Evolutionary conservation across 768 basidiomycete species (phyloP).

Genomic region (Lactarius trivialis): DNA sequence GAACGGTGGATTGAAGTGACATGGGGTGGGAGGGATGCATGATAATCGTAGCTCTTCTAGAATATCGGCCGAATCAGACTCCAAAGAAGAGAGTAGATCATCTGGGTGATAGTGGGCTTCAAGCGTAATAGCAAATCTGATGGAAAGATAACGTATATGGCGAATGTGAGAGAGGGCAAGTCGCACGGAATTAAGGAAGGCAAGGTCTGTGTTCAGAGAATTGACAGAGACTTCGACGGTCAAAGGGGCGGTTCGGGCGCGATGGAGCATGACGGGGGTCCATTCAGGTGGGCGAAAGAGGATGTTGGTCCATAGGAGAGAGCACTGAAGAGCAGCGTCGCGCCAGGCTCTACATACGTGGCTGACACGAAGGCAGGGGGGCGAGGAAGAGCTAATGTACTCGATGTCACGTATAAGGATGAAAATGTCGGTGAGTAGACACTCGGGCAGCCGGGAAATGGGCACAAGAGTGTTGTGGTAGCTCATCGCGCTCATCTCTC

Average conservation of each 20-base stretch:
- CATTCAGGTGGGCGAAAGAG: constrained; percentile 15
- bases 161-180: constrained; percentile 15
- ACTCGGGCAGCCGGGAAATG: constrained; percentile 17
- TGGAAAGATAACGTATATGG: constrained; percentile 16
- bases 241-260: constrained; percentile 13
- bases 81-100: not conserved
- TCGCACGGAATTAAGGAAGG: constrained; percentile 3
- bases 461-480: constrained; percentile 3
- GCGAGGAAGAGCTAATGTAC: not conserved
- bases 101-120: not conserved
- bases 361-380: constrained; percentile 13
- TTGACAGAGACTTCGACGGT: not conserved
- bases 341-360: constrained; percentile 22
- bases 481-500: not conserved
- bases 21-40: not conserved
- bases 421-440: constrained; percentile 18
- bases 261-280: constrained; percentile 17
- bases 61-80: not conserved
- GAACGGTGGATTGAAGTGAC: not conserved
- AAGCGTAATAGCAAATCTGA: not conserved
- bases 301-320: constrained; percentile 20
- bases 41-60: constrained; percentile 8
- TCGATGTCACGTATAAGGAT: constrained; percentile 6
- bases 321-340: constrained; percentile 15
- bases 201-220: not conserved